Evolutionary conservation across 257 asterid genomes (phyloP).

Genomic region (Salvia miltiorrhiza): DNA sequence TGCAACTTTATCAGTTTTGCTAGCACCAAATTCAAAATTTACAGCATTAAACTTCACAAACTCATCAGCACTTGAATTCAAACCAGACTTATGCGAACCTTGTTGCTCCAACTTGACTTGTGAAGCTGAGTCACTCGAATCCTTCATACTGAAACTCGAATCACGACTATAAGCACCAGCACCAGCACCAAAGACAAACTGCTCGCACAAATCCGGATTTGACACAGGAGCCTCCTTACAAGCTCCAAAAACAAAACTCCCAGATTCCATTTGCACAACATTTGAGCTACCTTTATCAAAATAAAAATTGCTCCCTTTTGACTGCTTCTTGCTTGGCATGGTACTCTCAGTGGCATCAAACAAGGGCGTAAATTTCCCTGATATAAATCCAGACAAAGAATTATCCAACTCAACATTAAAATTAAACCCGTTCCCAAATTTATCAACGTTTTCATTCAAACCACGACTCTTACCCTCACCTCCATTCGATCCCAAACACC

Average conservation of each 20-base stretch:
- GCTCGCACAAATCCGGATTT: slow-evolving; percentile 4
- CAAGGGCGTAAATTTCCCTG: slow-evolving; percentile 17
- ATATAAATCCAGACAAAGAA: slow-evolving; percentile 18
- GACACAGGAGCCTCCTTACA: slow-evolving; percentile 15
- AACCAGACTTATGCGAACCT: slow-evolving; percentile 14
- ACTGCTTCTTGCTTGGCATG: slow-evolving; percentile 10
- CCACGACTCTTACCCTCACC: slow-evolving; percentile 19
- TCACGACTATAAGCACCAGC: slow-evolving; percentile 1
- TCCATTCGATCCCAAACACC: slow-evolving; percentile 19
- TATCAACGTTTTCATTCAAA: slow-evolving; percentile 12
- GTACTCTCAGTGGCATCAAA: slow-evolving; percentile 24
- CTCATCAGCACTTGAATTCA: slow-evolving; percentile 18
- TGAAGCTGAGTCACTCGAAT: slow-evolving; percentile 9
- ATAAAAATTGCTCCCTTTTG: slow-evolving; percentile 15
- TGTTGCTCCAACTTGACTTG: slow-evolving; percentile 23
- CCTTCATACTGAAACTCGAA: slow-evolving; percentile 7
- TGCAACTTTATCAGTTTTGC: slow-evolving; percentile 21
- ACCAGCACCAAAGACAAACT: slow-evolving; percentile 26
- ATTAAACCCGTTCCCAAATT: slow-evolving; percentile 18
- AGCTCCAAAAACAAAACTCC: slow-evolving; percentile 34
- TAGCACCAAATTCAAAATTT: slow-evolving; percentile 35
- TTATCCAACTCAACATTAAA: slow-evolving; percentile 22
- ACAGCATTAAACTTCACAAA: slow-evolving; percentile 15
- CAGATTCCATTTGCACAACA: slow-evolving; percentile 25
- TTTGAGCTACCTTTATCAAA: slow-evolving; percentile 24